Base-by-base conservation (phyloP, 148 eudicot species). In the Fagopyrum tataricum region DNA sequence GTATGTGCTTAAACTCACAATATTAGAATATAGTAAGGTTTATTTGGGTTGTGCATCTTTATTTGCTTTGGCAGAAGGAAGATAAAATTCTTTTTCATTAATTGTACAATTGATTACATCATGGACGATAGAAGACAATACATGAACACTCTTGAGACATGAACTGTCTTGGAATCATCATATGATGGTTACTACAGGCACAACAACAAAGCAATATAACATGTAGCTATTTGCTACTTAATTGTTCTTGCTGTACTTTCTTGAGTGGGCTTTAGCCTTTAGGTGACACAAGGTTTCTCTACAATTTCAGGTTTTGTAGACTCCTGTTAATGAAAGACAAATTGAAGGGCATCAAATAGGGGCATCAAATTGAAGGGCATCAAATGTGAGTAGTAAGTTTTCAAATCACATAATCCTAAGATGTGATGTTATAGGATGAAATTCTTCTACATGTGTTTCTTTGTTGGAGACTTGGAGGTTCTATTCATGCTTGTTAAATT, bases 111-210 rank as follows among this genome's bases (percentile, higher is more conserved):
- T 14, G 18, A 64, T 64, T 64, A 64, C 69, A 64, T 64, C 69
- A 64, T 64, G 69, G 20, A 64, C 69, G 39, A 64, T 64, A 14
- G 15, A 64, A 37, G 43, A 64, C 43, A 64, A 64, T 61, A 61
- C 67, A 23, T 61, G 12, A 26, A 64, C 44, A 37, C 44, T 37
- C 15, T 43, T 43, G 37, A 64, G 69, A 64, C 7, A 64, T 14
- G 11, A 64, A 37, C 69, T 9, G 11, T 61, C 67, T 61, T 61
- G 41, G 17, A 5, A 8, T 56, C 64, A 2, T 7, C 49, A 46
- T 46, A 8, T 10, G 49, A 46, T 46, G 8, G 8, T 46, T 2
- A 58, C 37, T 61, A 12, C n/a, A 64, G n/a, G 39, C 26, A 10
- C 62, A n/a, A 53, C 67, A 31, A 61, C 67, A 37, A 64, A 3